These are phyloP conservation scores for Amanita polypyramis DNA, from an alignment of 768 basidiomycete species.

Conservation along the genomic window DNA sequence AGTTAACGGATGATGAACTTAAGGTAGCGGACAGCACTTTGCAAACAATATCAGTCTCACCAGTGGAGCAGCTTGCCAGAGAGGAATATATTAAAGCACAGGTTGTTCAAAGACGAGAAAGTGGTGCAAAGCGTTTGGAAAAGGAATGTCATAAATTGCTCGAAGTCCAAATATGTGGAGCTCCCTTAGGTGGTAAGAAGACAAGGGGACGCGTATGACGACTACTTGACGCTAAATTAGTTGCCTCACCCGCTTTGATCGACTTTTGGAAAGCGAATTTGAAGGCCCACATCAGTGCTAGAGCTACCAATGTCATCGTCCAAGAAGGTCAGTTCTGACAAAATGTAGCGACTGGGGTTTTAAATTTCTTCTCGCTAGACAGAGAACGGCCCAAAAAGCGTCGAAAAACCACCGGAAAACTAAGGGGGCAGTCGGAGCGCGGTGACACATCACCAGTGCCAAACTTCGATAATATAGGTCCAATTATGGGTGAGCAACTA, in stretches of 20 bases:
- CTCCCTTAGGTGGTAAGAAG: constrained; percentile 50
- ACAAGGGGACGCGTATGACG: background rate
- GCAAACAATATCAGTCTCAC: background rate
- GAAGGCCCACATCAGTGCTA: constrained; percentile 58
- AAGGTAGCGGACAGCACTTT: constrained; percentile 30
- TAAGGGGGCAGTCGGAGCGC: background rate
- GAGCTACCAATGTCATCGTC: constrained; percentile 28
- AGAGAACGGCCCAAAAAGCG: constrained; percentile 40
- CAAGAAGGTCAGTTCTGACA: constrained; percentile 1
- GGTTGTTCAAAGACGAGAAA: constrained; percentile 35
- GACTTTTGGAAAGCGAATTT: constrained; percentile 71
- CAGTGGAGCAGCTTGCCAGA: constrained; percentile 21
- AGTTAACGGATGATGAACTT: constrained; percentile 75
- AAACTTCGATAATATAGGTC: background rate
- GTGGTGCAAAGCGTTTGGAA: constrained; percentile 41
- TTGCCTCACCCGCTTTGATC: constrained; percentile 52
- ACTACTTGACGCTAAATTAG: constrained; percentile 24
- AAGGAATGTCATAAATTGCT: constrained; percentile 44
- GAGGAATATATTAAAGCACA: constrained; percentile 61
- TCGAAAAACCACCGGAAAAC: constrained; percentile 21
- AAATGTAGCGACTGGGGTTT: background rate
- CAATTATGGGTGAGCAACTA: background rate
- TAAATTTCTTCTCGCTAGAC: constrained; percentile 8
- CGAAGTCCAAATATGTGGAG: constrained; percentile 57
- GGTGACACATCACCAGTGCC: background rate